Evolutionary conservation across 768 basidiomycete species (phyloP).

Genomic region (Kwoniella botswanensis): DNA sequence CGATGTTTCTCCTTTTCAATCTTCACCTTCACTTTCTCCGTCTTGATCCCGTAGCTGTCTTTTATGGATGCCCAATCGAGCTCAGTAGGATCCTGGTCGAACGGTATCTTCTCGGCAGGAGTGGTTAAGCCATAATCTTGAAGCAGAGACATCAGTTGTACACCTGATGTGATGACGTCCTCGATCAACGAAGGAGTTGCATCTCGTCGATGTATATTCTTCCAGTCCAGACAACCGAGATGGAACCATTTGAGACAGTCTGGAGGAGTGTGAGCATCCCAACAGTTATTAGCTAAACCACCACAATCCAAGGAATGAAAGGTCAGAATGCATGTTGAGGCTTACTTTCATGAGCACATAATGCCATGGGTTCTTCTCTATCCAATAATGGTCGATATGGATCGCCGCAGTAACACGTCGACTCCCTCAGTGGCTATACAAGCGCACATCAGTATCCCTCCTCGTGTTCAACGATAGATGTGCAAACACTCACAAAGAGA

Average conservation of each 20-base stretch:
- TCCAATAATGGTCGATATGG: slow-evolving; percentile 15
- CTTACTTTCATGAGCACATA: slow-evolving; percentile 20
- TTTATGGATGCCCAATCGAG: background rate
- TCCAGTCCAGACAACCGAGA: slow-evolving; percentile 26
- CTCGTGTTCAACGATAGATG: background rate
- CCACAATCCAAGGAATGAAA: too few relatives aligned
- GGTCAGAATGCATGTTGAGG: background rate
- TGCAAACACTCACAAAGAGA: slow-evolving; percentile 16
- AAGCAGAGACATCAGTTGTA: slow-evolving; percentile 14
- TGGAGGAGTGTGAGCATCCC: background rate
- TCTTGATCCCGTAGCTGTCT: background rate
- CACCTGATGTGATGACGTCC: slow-evolving; percentile 16
- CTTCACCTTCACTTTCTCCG: background rate
- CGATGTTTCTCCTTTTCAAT: background rate
- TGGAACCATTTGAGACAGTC: slow-evolving; percentile 43
- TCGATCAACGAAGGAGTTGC: background rate
- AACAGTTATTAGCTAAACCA: too few relatives aligned
- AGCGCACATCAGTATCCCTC: background rate
- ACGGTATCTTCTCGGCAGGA: background rate
- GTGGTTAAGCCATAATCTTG: slow-evolving; percentile 3
- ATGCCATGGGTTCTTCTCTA: slow-evolving; percentile 21
- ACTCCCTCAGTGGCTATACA: slow-evolving; percentile 12
- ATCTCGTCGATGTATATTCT: background rate
- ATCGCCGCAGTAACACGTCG: slow-evolving; percentile 26
- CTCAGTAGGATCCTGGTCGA: background rate